Evolutionary conservation across 2,329 filamentous ascomycete genomes (phyloP).

Genomic region (Ophiocordyceps unilateralis): DNA sequence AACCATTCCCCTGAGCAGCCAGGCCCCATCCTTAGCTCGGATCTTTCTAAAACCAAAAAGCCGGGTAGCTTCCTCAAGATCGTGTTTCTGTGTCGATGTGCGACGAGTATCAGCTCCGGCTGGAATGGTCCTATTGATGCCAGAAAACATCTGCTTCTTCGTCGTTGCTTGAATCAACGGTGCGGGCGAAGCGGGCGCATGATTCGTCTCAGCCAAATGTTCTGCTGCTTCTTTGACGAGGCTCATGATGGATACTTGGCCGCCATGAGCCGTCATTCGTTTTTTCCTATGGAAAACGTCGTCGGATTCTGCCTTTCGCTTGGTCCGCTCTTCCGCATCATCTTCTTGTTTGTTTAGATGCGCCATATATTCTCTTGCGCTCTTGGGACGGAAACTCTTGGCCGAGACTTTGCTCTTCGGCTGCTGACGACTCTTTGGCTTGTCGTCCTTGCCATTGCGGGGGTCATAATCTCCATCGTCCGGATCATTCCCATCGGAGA

Average conservation of each 20-base stretch:
- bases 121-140: conserved; percentile 4
- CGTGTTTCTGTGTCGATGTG: conserved; percentile 2
- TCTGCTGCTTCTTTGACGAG: neutral
- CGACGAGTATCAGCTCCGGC: conserved; percentile 4
- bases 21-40: neutral
- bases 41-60: conserved; percentile 8
- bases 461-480: neutral
- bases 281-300: neutral
- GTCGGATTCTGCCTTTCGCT: neutral
- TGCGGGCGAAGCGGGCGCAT: neutral
- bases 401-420: neutral
- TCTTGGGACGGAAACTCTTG: neutral
- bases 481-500: neutral
- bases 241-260: neutral
- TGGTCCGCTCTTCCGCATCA: neutral
- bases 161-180: neutral
- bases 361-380: neutral
- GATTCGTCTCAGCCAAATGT: neutral
- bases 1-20: conserved; percentile 6
- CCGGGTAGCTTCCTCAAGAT: conserved; percentile 4
- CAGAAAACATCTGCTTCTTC: conserved; percentile 1
- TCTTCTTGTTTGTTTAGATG: neutral
- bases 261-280: neutral
- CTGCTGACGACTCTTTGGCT: neutral
- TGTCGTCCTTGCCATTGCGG: neutral